These are phyloP conservation scores for Catharanthus roseus DNA, from an alignment of 257 asterid genomes.

Conservation along the genomic window DNA sequence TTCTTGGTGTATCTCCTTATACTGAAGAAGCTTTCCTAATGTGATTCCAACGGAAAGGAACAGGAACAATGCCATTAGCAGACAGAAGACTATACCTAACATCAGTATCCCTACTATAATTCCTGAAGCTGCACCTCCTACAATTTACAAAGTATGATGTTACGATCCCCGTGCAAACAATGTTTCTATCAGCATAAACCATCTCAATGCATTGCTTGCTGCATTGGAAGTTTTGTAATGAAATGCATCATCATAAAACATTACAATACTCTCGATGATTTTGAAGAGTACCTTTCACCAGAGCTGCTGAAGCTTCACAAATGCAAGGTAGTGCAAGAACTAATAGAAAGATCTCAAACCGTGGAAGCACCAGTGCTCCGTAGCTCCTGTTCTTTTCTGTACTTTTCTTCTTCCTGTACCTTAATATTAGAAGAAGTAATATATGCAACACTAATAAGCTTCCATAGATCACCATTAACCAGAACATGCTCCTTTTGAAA, in stretches of 20 bases:
- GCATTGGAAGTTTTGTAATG: not conserved
- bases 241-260: not conserved
- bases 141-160: constrained; percentile 9
- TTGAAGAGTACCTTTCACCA: constrained; percentile 55
- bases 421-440: constrained; percentile 43
- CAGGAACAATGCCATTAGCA: constrained; percentile 49
- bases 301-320: constrained; percentile 62
- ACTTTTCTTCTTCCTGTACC: constrained; percentile 36
- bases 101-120: constrained; percentile 52
- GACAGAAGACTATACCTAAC: constrained; percentile 51
- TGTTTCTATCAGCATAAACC: not conserved
- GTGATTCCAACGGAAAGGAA: constrained; percentile 83
- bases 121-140: constrained; percentile 72
- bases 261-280: not conserved
- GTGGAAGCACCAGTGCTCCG: constrained; percentile 65
- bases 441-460: constrained; percentile 53
- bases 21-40: constrained; percentile 76
- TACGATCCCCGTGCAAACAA: not conserved
- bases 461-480: constrained; percentile 67
- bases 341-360: constrained; percentile 73
- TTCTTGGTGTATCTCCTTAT: constrained; percentile 80
- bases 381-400: constrained; percentile 41
- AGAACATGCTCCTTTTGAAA: constrained; percentile 78
- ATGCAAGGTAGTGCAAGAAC: constrained; percentile 74
- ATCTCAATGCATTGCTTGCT: not conserved